These are phyloP conservation scores for Entonaema liquescens DNA, from an alignment of 495 filamentous ascomycete species.

Conservation along the genomic window DNA sequence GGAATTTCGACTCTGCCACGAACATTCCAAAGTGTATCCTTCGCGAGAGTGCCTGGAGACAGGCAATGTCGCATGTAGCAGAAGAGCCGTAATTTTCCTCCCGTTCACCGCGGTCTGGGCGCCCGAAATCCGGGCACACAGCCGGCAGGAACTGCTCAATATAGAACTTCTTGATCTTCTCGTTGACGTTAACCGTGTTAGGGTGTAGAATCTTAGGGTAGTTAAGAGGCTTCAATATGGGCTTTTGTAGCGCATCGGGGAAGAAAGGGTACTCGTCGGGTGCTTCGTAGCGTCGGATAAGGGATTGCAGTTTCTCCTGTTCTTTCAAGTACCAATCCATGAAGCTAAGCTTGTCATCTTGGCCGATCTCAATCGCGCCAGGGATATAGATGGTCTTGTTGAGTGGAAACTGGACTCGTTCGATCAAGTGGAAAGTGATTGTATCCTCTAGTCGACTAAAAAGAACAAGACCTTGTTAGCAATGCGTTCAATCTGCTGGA, in stretches of 20 bases:
- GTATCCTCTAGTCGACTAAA: constrained; percentile 93
- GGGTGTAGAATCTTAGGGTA: constrained; percentile 93
- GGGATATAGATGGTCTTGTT: constrained; percentile 87
- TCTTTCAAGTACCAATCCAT: constrained; percentile 92
- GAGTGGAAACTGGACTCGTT: constrained; percentile 95
- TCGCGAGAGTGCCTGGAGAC: constrained; percentile 88
- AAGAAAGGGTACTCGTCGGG: constrained; percentile 99
- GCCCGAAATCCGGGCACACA: constrained; percentile 75
- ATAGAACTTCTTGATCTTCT: constrained; percentile 85
- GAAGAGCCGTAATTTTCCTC: constrained; percentile 96
- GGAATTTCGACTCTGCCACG: constrained; percentile 98
- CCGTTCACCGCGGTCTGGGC: constrained; percentile 81
- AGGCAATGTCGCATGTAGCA: constrained; percentile 89
- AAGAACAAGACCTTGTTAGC: constrained; percentile 11
- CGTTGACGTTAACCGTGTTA: constrained; percentile 92
- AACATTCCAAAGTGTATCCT: constrained; percentile 99
- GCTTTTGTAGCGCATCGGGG: constrained; percentile 77
- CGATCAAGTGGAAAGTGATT: constrained; percentile 97
- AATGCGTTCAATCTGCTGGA: background rate
- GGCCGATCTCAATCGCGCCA: constrained; percentile 79
- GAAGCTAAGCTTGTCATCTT: constrained; percentile 72
- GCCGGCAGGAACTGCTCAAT: constrained; percentile 81
- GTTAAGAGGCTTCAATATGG: constrained; percentile 84
- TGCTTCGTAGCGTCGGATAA: constrained; percentile 92
- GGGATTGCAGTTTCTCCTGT: constrained; percentile 90